Evolutionary conservation across 2,329 filamentous ascomycete genomes (phyloP).

Genomic region (Alternaria atra): DNA sequence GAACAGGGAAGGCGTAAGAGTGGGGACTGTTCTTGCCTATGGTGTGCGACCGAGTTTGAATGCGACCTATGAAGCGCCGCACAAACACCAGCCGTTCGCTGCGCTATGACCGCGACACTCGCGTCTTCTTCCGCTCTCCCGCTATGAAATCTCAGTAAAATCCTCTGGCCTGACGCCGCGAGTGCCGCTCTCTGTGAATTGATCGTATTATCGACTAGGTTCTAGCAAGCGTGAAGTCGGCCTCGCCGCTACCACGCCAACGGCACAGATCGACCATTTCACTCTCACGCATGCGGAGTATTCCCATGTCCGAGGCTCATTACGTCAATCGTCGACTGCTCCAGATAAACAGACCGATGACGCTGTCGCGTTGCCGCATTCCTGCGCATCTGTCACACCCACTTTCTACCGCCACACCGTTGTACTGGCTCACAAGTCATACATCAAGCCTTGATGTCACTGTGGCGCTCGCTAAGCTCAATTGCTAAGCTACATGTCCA

Average conservation of each 20-base stretch:
- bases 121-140: conserved; percentile 4
- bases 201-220: conserved; percentile 3
- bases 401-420: conserved; percentile 1
- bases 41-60: conserved; percentile 16
- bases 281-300: not conserved
- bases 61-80: conserved; percentile 26
- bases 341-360: not conserved
- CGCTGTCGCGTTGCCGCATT: not conserved
- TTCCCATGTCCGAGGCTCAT: not conserved
- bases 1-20: conserved; percentile 20
- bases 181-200: conserved; percentile 11
- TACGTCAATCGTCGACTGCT: not conserved
- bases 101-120: conserved; percentile 28
- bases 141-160: conserved; percentile 24
- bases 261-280: not conserved
- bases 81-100: conserved; percentile 10
- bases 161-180: conserved; percentile 17
- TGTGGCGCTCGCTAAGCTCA: conserved; percentile 15
- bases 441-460: conserved; percentile 13
- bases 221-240: conserved; percentile 15
- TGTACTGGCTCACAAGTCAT: not conserved
- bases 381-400: not conserved
- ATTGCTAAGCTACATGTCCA: conserved; percentile 13
- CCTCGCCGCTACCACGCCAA: not conserved
- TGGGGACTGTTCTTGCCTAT: conserved; percentile 13